Evolutionary conservation across 1,284 basidiomycete genomes (phyloP).

Genomic region (Mycena citricolor): DNA sequence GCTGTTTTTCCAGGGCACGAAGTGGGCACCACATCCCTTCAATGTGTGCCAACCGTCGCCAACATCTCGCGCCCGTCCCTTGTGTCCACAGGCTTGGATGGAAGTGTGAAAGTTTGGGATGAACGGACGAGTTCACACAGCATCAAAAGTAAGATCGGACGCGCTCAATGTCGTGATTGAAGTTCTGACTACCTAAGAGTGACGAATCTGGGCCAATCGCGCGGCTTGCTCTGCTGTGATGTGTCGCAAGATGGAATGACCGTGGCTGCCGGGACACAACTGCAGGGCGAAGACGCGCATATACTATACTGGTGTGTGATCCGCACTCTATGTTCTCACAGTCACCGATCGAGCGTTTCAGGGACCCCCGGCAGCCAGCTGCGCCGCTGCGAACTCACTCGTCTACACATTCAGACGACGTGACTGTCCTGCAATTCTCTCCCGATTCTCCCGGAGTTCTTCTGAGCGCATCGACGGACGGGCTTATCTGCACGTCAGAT

Average conservation of each 20-base stretch:
- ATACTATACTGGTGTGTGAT: slow-evolving; percentile 65
- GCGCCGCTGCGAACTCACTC: slow-evolving; percentile 40
- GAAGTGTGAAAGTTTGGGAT: slow-evolving; percentile 69
- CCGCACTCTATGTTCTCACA: background rate
- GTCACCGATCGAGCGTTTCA: slow-evolving; percentile 32
- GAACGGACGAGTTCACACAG: slow-evolving; percentile 51
- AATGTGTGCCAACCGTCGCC: slow-evolving; percentile 35
- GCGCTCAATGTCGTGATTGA: slow-evolving; percentile 22
- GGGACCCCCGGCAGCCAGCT: slow-evolving; percentile 51
- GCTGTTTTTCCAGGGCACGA: slow-evolving; percentile 54
- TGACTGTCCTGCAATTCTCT: slow-evolving; percentile 64
- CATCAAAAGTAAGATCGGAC: slow-evolving; percentile 56
- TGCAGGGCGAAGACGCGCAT: slow-evolving; percentile 67
- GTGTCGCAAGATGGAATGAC: slow-evolving; percentile 63
- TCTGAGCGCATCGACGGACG: slow-evolving; percentile 73
- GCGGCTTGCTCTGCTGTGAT: slow-evolving; percentile 63
- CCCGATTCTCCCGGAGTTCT: slow-evolving; percentile 40
- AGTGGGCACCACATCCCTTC: slow-evolving; percentile 50
- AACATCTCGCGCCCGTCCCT: slow-evolving; percentile 37
- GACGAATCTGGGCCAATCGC: slow-evolving; percentile 44
- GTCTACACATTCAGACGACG: slow-evolving; percentile 78
- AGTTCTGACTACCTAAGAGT: slow-evolving; percentile 52
- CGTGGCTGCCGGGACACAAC: slow-evolving; percentile 69
- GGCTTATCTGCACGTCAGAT: slow-evolving; percentile 66
- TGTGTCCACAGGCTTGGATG: slow-evolving; percentile 64